Evolutionary conservation across 2,329 filamentous ascomycete species (phyloP).

Genomic region (Colletotrichum incanum): DNA sequence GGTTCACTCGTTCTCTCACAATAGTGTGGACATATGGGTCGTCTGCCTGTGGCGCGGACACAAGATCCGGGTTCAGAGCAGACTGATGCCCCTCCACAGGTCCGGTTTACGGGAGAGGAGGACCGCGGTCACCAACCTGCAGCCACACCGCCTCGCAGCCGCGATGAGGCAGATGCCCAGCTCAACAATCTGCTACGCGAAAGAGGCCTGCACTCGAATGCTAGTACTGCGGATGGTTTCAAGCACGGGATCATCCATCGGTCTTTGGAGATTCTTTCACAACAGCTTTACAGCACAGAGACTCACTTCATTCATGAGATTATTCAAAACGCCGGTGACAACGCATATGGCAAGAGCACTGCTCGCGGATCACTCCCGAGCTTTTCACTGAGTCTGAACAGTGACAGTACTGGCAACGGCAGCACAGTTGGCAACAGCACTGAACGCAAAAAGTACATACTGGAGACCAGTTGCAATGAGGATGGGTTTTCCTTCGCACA

Average conservation of each 20-base stretch:
- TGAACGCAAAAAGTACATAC: not conserved
- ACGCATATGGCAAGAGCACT: slow-evolving; percentile 40
- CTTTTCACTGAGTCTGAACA: not conserved
- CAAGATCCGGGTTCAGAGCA: not conserved
- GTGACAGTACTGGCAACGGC: not conserved
- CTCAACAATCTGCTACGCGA: not conserved
- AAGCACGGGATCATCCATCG: not conserved
- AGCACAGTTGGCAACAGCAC: not conserved
- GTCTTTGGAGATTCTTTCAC: slow-evolving; percentile 42
- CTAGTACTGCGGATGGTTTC: not conserved
- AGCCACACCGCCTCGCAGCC: not conserved
- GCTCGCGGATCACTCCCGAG: not conserved
- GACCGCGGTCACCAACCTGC: too few species aligned
- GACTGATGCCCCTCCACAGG: too few species aligned
- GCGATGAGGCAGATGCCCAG: not conserved
- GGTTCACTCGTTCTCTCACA: not conserved
- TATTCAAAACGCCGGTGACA: slow-evolving; percentile 61
- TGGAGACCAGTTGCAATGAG: slow-evolving; percentile 52
- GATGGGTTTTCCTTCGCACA: slow-evolving; percentile 50
- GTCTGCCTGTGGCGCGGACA: too few species aligned
- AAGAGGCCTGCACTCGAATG: not conserved
- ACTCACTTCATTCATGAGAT: slow-evolving; percentile 58
- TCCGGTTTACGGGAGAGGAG: not conserved
- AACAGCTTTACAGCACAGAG: slow-evolving; percentile 52
- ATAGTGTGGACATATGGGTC: not conserved